Evolutionary conservation across 192 early-diverging fungal genomes (phyloP).

Genomic region (Coemansia guatemalensis): DNA sequence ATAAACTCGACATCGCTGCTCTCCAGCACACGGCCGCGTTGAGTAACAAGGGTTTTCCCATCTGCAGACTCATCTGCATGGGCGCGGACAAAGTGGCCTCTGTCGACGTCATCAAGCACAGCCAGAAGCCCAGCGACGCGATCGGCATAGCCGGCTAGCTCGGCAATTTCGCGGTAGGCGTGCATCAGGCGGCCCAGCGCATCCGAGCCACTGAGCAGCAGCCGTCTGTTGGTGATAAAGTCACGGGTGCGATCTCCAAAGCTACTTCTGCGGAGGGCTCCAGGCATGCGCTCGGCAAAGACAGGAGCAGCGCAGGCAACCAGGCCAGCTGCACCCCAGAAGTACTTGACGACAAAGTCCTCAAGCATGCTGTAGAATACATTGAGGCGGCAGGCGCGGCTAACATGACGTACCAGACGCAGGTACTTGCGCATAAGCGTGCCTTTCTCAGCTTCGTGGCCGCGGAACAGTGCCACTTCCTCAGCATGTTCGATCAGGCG

Average conservation of each 20-base stretch:
- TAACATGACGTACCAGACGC: conserved; percentile 82
- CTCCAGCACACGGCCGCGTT: conserved; percentile 68
- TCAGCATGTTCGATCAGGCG: conserved; percentile 95
- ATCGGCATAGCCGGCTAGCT: conserved; percentile 92
- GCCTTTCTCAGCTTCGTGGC: conserved; percentile 80
- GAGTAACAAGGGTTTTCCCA: conserved; percentile 50
- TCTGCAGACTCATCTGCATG: conserved; percentile 31
- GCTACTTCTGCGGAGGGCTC: conserved; percentile 9
- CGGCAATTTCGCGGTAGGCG: conserved; percentile 92
- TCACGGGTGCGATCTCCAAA: conserved; percentile 53
- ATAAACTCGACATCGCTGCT: conserved; percentile 79
- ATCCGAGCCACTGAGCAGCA: conserved; percentile 74
- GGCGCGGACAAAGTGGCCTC: conserved; percentile 74
- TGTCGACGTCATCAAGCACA: conserved; percentile 85
- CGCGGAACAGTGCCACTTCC: conserved; percentile 90
- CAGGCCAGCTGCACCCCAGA: conserved; percentile 92
- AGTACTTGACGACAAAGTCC: conserved; percentile 98
- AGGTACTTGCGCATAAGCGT: conserved; percentile 77
- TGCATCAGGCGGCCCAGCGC: conserved; percentile 87
- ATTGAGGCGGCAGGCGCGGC: conserved; percentile 78
- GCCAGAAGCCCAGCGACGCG: conserved; percentile 84
- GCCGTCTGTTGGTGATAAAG: conserved; percentile 75
- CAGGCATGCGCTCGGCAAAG: conserved; percentile 60
- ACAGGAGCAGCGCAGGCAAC: conserved; percentile 85
- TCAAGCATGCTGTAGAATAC: conserved; percentile 95